Percentiles rank a stretch among this genome's conserved stretches.
phyloP scores from a whole-genome alignment of 1,284 basidiomycete genomes.

The Neotropicomus parvogracilis region DNA sequence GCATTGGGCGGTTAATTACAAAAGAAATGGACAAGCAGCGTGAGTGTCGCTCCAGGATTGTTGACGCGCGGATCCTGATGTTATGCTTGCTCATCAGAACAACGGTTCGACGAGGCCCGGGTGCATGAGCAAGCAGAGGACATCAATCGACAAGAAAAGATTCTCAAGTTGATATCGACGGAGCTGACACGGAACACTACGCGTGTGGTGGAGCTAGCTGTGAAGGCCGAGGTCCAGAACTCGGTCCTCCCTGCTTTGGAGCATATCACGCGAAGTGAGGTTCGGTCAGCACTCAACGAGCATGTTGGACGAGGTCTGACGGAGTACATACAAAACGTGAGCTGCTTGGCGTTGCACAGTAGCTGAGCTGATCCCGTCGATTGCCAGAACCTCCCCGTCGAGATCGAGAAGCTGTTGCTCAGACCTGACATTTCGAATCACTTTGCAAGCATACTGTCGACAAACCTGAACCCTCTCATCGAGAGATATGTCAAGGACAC shows the following conservation, averaged over 20 bases:
- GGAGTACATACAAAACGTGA: conserved; percentile 68
- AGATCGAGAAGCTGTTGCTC: conserved; percentile 72
- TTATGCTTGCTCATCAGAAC: conserved; percentile 44
- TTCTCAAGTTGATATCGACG: conserved; percentile 79
- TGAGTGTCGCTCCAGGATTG: conserved; percentile 34
- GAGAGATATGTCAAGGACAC: conserved; percentile 79
- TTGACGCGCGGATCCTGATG: conserved; percentile 12
- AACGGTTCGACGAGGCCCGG: conserved; percentile 75
- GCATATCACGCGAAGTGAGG: conserved; percentile 72
- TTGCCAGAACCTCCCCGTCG: conserved; percentile 62
- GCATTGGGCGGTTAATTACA: conserved; percentile 68
- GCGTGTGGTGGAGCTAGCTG: conserved; percentile 78
- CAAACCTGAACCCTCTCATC: conserved; percentile 65
- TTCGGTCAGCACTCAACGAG: conserved; percentile 68
- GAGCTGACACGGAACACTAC: conserved; percentile 82
- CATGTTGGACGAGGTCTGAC: conserved; percentile 70
- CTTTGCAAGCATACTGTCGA: conserved; percentile 66
- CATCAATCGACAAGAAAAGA: conserved; percentile 78
- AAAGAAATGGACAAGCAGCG: conserved; percentile 87
- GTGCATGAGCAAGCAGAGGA: conserved; percentile 72
- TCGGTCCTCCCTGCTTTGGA: conserved; percentile 77
- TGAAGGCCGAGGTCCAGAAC: conserved; percentile 75
- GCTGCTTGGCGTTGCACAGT: conserved; percentile 24
- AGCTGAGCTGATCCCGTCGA: conserved; percentile 12
- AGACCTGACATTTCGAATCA: conserved; percentile 74